Conservation (phyloP, 768 basidiomycete species). For the Serendipita sp. region DNA sequence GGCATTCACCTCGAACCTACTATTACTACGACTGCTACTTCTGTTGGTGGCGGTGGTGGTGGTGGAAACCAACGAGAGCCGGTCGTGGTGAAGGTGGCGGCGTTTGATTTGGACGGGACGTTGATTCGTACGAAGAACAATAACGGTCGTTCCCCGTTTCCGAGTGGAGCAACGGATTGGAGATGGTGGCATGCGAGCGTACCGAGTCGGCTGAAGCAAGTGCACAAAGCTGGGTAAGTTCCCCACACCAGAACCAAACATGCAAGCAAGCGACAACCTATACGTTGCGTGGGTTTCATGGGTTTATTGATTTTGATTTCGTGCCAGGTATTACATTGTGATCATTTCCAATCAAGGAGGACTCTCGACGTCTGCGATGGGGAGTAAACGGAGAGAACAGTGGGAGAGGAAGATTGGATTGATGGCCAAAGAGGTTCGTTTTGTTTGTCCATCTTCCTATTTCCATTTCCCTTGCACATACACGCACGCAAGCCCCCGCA, state of each 20-base stretch:
- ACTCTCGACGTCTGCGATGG: constrained; percentile 29
- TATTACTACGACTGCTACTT: too few relatives aligned
- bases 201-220: constrained; percentile 43
- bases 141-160: constrained; percentile 29
- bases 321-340: constrained; percentile 52
- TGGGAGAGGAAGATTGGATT: constrained; percentile 68
- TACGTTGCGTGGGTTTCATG: too few relatives aligned
- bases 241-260: too few relatives aligned
- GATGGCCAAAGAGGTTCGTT: constrained; percentile 37
- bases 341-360: constrained; percentile 67
- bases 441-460: background rate
- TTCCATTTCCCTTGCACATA: background rate
- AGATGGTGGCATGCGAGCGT: constrained; percentile 62
- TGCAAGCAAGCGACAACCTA: too few relatives aligned
- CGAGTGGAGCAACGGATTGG: constrained; percentile 34
- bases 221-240: constrained; percentile 47
- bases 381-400: constrained; percentile 24
- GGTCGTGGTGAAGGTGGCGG: constrained; percentile 39
- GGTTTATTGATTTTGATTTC: background rate
- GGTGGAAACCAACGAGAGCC: too few relatives aligned
- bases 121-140: constrained; percentile 34
- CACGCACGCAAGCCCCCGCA: too few relatives aligned
- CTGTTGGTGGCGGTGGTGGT: too few relatives aligned
- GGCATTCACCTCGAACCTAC: background rate
- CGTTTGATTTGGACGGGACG: constrained; percentile 81